A percentile compares a stretch with the other conserved stretches of the same genome.
Conservation (phyloP, 2,329 filamentous ascomycete species). For the Penicillium sp. region DNA sequence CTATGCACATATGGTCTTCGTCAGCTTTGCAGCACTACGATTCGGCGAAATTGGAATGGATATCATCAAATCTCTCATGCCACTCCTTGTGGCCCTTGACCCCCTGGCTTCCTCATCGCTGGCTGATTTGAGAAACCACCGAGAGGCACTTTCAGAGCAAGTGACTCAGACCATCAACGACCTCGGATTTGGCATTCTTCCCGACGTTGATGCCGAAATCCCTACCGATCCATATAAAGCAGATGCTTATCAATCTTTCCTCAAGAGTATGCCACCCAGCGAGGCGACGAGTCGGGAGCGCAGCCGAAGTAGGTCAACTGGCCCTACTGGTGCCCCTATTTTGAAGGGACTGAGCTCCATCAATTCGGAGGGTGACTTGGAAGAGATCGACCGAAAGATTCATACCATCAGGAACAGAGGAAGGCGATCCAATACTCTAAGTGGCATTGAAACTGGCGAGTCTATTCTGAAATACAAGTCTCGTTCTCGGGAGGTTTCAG, state of each 20-base stretch:
- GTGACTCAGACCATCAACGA: conserved; percentile 91
- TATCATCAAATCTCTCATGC: conserved; percentile 88
- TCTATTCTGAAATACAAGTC: conserved; percentile 24
- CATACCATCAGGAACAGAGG: conserved; percentile 73
- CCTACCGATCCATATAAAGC: conserved; percentile 53
- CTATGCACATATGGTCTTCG: conserved; percentile 76
- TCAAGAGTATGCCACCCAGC: conserved; percentile 31
- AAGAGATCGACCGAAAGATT: conserved; percentile 82
- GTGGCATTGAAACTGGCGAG: conserved; percentile 23
- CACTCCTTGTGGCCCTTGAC: conserved; percentile 79
- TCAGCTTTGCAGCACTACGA: conserved; percentile 87
- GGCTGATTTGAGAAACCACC: conserved; percentile 70
- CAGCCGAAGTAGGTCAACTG: conserved; percentile 68
- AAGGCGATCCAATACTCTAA: conserved; percentile 21
- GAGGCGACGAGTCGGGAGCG: conserved; percentile 65
- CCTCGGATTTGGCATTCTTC: conserved; percentile 89
- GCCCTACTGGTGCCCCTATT: conserved; percentile 56
- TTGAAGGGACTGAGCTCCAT: conserved; percentile 70
- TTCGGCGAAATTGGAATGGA: conserved; percentile 97
- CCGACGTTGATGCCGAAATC: conserved; percentile 82
- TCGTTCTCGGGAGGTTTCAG: conserved; percentile 3
- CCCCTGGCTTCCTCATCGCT: conserved; percentile 82
- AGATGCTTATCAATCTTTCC: conserved; percentile 30
- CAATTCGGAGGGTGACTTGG: conserved; percentile 70
- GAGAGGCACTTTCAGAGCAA: conserved; percentile 73